Evolutionary conservation across 805 yeast species (phyloP).

Genomic region (Candida ovalis): DNA sequence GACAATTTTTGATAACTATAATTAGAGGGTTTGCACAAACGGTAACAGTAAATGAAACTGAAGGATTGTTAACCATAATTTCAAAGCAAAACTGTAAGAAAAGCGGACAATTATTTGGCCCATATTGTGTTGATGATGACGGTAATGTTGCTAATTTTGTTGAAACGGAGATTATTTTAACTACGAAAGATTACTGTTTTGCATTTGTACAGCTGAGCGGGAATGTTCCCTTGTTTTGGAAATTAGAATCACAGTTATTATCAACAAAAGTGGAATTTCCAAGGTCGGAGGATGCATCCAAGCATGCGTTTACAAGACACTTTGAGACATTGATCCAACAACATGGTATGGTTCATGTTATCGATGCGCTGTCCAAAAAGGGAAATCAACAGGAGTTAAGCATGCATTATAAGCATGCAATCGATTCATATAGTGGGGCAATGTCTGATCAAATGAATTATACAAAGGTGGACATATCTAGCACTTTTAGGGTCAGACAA

Average conservation of each 20-base stretch:
- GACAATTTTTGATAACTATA: conserved; percentile 45
- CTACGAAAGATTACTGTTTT: conserved; percentile 37
- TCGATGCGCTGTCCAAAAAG: conserved; percentile 43
- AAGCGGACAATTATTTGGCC: conserved; percentile 49
- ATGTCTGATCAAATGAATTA: conserved; percentile 21
- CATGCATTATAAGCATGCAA: conserved; percentile 31
- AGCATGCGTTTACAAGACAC: conserved; percentile 47
- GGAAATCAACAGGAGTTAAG: conserved; percentile 45
- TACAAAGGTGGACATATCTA: conserved; percentile 35
- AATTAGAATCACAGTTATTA: conserved; percentile 41
- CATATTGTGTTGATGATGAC: conserved; percentile 55
- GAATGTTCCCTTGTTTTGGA: conserved; percentile 55
- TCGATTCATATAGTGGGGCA: conserved; percentile 12
- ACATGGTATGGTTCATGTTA: conserved; percentile 45
- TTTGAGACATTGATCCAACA: conserved; percentile 45
- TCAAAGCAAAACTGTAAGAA: conserved; percentile 49
- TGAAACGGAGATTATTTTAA: conserved; percentile 48
- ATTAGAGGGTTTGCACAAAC: conserved; percentile 49
- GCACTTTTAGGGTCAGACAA: conserved; percentile 33
- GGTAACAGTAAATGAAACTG: conserved; percentile 28
- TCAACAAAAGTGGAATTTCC: conserved; percentile 45
- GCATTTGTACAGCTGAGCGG: conserved; percentile 47
- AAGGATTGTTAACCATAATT: conserved; percentile 43
- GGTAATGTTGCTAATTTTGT: conserved; percentile 50
- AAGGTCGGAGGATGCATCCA: conserved; percentile 50